Conservation (phyloP, 2,329 filamentous ascomycete species). For the Fusarium oligoseptatum region DNA sequence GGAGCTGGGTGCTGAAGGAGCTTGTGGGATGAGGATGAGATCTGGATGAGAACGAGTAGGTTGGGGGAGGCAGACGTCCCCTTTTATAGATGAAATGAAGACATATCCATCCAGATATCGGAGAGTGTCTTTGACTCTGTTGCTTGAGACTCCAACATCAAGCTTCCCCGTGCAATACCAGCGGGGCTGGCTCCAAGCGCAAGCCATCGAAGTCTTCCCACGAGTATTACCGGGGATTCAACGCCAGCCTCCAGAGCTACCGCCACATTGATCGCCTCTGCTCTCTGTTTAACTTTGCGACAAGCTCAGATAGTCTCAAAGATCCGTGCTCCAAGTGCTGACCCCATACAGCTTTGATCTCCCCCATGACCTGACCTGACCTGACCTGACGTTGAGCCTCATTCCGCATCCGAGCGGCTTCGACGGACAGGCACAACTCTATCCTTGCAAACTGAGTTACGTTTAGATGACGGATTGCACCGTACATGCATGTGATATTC, state of each 20-base stretch:
- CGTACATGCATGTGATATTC: neutral
- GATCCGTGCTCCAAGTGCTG: slow-evolving; percentile 1
- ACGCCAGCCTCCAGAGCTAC: neutral
- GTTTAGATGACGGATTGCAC: slow-evolving; percentile 10
- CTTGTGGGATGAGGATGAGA: slow-evolving; percentile 23
- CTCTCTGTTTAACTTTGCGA: slow-evolving; percentile 4
- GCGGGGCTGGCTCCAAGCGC: neutral
- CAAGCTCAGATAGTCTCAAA: slow-evolving; percentile 19
- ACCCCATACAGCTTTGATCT: neutral
- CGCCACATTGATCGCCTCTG: neutral
- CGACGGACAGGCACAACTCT: neutral
- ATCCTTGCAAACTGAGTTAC: slow-evolving; percentile 5
- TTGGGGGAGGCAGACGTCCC: neutral
- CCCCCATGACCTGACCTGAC: neutral
- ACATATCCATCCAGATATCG: neutral
- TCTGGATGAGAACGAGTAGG: neutral
- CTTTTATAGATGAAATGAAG: slow-evolving; percentile 25
- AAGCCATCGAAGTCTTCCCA: neutral
- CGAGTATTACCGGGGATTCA: neutral
- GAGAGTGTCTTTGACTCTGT: neutral
- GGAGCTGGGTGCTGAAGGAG: slow-evolving; percentile 11
- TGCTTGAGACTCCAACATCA: neutral
- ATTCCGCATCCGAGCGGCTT: neutral
- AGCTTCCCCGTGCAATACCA: neutral
- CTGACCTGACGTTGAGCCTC: slow-evolving; percentile 3